These are phyloP conservation scores for Kickxella alabastrina DNA, from an alignment of 192 early-diverging fungal species.

Conservation along the genomic window DNA sequence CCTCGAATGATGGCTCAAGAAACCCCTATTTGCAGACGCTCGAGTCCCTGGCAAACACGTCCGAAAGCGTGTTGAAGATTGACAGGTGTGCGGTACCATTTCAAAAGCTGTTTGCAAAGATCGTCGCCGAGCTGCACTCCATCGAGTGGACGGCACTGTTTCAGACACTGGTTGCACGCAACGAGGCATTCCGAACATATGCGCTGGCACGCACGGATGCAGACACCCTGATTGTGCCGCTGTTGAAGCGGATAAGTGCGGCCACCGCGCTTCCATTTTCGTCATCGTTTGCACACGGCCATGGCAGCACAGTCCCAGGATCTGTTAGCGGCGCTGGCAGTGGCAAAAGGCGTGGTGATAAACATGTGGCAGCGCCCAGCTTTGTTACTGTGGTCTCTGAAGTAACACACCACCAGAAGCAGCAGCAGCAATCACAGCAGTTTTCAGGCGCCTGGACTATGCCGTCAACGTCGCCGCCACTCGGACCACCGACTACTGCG, in stretches of 20 bases:
- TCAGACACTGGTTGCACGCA: slow-evolving; percentile 28
- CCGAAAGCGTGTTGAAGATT: slow-evolving; percentile 12
- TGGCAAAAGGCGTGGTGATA: background rate
- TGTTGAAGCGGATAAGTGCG: slow-evolving; percentile 25
- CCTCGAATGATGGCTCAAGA: background rate
- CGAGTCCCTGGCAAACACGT: slow-evolving; percentile 10
- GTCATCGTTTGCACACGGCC: slow-evolving; percentile 11
- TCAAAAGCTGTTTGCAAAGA: slow-evolving; percentile 31
- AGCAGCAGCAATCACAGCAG: background rate
- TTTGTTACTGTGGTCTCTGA: background rate
- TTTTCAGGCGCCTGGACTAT: background rate
- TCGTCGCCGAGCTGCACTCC: slow-evolving; percentile 16
- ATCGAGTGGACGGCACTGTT: slow-evolving; percentile 37
- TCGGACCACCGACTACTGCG: background rate
- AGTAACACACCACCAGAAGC: background rate
- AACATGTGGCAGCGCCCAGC: background rate
- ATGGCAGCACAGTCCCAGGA: background rate
- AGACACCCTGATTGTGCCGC: slow-evolving; percentile 38
- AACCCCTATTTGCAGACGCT: slow-evolving; percentile 34
- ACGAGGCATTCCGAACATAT: slow-evolving; percentile 42
- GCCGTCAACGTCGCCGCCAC: background rate
- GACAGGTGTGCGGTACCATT: slow-evolving; percentile 22
- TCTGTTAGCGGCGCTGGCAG: background rate
- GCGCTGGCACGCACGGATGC: slow-evolving; percentile 42
- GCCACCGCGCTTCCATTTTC: slow-evolving; percentile 34